Base-by-base conservation (phyloP, 176 grass and related monocot genomes). In the Bothriochloa decipiens region DNA sequence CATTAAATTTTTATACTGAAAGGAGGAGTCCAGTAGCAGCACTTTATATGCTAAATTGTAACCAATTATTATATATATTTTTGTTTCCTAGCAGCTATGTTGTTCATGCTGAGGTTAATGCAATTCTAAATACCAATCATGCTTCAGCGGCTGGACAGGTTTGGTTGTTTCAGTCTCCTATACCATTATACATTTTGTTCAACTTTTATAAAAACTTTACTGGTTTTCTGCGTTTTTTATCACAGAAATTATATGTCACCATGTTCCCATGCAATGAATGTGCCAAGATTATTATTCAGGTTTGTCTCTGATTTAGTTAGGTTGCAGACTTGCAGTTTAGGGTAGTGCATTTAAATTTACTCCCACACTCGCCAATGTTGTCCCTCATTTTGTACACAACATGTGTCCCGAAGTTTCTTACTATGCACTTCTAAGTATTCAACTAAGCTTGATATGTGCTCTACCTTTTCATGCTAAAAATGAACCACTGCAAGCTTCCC, bases 251-350 rank as follows among this genome's bases (percentile, higher is more conserved):
- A 78, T 98, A 95, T 69, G 93, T 98, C 75, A 98, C 96, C 39
- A 98, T 98, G 93, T 98, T 95, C 70, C 96, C 96, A 22, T 98
- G 96, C 84, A 98, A 98, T 62, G 96, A 98, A 83, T 98, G 96
- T 63, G 89, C 96, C 74, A 98, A 98, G 89, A 92, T 98, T 87
- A 95, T 98, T 75, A 95, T 98, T 75, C 96, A 95, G 96, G 96
- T 98, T 42, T 65, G 84, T 77, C 18, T 27, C n/a, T n/a, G n/a
- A n/a, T n/a, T n/a, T n/a, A n/a, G n/a, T n/a, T n/a, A n/a, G n/a
- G n/a, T n/a, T n/a, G n/a, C n/a, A n/a, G n/a, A n/a, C n/a, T n/a
- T n/a, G n/a, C n/a, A n/a, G n/a, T n/a, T 81, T 84, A 82, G 14
- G 5, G 15, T 49, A 76, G 18, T 81, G 29, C 20, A 43, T 11